These are phyloP conservation scores for Chlorella sp. DNA, from an alignment of 139 green algal genomes.

Conservation along the genomic window DNA sequence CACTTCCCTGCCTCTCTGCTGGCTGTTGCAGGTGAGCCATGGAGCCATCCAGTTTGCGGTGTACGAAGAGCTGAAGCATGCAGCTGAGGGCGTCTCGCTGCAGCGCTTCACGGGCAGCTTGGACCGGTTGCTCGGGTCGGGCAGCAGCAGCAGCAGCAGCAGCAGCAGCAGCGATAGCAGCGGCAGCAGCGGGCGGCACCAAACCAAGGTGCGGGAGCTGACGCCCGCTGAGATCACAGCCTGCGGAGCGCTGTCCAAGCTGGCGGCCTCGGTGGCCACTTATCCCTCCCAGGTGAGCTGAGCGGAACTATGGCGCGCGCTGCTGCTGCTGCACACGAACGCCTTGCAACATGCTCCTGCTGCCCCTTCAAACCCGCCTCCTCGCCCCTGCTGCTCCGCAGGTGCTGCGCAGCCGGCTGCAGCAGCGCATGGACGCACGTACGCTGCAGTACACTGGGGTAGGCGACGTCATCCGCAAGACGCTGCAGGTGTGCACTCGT, in stretches of 20 bases:
- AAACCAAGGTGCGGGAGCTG: constrained; percentile 30
- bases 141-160: constrained; percentile 13
- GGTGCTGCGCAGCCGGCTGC: constrained; percentile 86
- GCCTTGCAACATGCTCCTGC: too few relatives aligned
- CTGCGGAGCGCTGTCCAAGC: constrained; percentile 87
- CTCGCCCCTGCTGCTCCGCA: constrained; percentile 31
- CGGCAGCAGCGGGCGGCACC: not conserved
- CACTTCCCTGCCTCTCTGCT: too few relatives aligned
- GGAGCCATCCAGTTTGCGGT: constrained; percentile 96
- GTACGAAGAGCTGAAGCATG: constrained; percentile 94
- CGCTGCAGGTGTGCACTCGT: not conserved
- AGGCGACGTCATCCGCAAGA: constrained; percentile 61
- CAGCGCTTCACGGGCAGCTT: constrained; percentile 5
- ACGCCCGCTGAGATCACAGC: constrained; percentile 59
- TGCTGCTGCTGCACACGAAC: too few relatives aligned
- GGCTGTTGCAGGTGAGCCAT: constrained; percentile 69
- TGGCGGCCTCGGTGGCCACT: constrained; percentile 85
- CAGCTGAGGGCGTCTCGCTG: constrained; percentile 33
- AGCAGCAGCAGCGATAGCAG: not conserved
- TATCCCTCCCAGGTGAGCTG: constrained; percentile 89
- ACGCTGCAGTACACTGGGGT: constrained; percentile 64
- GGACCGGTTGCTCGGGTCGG: not conserved
- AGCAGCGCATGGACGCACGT: constrained; percentile 83
- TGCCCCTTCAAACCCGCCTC: too few relatives aligned
- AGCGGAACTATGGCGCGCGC: too few relatives aligned